phyloP scores from a whole-genome alignment of 1,139 yeast species.

The Hyphopichia wangnamkhiaoensis region DNA sequence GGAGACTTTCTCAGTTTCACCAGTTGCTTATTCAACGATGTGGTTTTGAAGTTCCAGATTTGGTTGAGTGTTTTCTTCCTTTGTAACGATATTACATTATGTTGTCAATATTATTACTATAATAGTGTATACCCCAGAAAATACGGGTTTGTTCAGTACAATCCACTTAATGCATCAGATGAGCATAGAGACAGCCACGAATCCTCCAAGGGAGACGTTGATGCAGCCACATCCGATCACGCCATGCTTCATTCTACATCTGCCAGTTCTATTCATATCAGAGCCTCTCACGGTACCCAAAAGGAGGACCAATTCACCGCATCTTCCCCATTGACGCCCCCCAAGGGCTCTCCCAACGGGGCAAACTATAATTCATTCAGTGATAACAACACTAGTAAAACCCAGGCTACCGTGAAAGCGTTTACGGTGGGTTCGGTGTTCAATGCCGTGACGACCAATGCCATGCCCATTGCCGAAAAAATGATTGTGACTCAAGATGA shows the following conservation, averaged over 20 bases:
- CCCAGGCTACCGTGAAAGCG: slow-evolving; percentile 9
- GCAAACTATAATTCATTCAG: slow-evolving; percentile 24
- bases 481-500: slow-evolving; percentile 5
- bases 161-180: slow-evolving; percentile 2
- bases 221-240: slow-evolving; percentile 2
- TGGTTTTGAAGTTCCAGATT: slow-evolving; percentile 71
- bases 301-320: slow-evolving; percentile 7
- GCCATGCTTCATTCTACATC: slow-evolving; percentile 3
- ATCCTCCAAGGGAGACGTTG: background rate
- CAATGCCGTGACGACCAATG: slow-evolving; percentile 24
- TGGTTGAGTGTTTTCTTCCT: slow-evolving; percentile 74
- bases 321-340: slow-evolving; percentile 16
- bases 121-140: slow-evolving; percentile 36
- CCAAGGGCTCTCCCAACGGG: slow-evolving; percentile 14
- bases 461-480: slow-evolving; percentile 16
- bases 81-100: slow-evolving; percentile 67
- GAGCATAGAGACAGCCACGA: slow-evolving; percentile 2
- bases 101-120: slow-evolving; percentile 79
- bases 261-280: slow-evolving; percentile 15
- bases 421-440: slow-evolving; percentile 23
- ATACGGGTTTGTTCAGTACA: slow-evolving; percentile 7
- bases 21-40: slow-evolving; percentile 79
- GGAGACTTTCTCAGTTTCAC: slow-evolving; percentile 83
- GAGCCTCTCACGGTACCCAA: slow-evolving; percentile 8
- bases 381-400: slow-evolving; percentile 9